Evolutionary conservation across 2,329 filamentous ascomycete species (phyloP).

Genomic region (Arthrocladium fulminans): DNA sequence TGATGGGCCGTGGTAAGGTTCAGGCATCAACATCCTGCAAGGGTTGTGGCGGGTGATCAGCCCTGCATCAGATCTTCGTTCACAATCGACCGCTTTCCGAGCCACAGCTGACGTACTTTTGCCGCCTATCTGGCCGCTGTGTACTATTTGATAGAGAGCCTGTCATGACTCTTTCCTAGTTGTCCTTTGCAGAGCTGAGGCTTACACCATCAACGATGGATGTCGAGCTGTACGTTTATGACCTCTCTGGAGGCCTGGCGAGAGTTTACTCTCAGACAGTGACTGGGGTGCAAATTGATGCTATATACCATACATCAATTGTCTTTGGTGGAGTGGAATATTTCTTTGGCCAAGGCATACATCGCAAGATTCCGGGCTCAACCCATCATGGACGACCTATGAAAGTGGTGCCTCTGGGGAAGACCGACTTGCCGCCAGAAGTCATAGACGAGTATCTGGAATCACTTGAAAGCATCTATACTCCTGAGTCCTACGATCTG

Average conservation of each 20-base stretch:
- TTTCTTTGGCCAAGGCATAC: constrained; percentile 79
- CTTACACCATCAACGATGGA: constrained; percentile 47
- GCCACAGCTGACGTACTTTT: constrained; percentile 7
- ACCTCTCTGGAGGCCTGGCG: constrained; percentile 56
- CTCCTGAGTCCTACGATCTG: constrained; percentile 76
- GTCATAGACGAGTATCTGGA: constrained; percentile 81
- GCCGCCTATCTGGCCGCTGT: not conserved
- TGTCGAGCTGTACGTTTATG: constrained; percentile 68
- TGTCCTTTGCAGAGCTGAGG: not conserved
- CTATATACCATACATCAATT: constrained; percentile 89
- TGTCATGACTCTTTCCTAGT: not conserved
- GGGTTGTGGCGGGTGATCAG: not conserved
- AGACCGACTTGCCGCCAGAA: constrained; percentile 68
- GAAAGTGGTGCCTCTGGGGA: constrained; percentile 64
- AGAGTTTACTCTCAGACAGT: constrained; percentile 50
- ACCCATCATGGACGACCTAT: constrained; percentile 83
- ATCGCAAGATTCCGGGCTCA: constrained; percentile 67
- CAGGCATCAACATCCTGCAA: not conserved
- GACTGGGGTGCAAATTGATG: constrained; percentile 68
- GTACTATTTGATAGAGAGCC: not conserved
- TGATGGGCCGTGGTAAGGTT: not conserved
- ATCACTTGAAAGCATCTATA: constrained; percentile 74
- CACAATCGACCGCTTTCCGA: not conserved
- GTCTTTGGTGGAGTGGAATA: constrained; percentile 80
- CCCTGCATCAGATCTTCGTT: not conserved